phyloP scores from a whole-genome alignment of 768 basidiomycete species.

The Russula abietina region DNA sequence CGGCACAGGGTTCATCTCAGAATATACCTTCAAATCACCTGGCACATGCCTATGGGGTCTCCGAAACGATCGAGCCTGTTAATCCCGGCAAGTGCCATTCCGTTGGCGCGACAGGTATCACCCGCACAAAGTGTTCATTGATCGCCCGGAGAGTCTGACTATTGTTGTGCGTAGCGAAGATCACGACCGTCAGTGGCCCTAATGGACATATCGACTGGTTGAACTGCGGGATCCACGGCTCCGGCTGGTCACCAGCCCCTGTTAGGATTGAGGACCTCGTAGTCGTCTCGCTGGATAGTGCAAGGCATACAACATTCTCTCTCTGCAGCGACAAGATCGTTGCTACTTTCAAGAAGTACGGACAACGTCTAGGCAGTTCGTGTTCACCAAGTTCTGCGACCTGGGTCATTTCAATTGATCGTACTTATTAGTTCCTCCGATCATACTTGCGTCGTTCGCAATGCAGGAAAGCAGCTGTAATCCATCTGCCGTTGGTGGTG shows the following conservation, averaged over 20 bases:
- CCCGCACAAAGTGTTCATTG: background rate
- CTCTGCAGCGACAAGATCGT: conserved; percentile 50
- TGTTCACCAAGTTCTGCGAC: conserved; percentile 7
- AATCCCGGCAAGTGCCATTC: background rate
- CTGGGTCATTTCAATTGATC: conserved; percentile 1
- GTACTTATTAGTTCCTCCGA: conserved; percentile 50
- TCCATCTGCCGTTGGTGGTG: conserved; percentile 58
- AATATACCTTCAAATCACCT: background rate
- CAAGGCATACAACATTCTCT: conserved; percentile 50
- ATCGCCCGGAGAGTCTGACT: background rate
- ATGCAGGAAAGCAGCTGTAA: conserved; percentile 86
- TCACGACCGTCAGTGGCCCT: conserved; percentile 50
- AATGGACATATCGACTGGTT: conserved; percentile 72
- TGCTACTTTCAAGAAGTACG: conserved; percentile 54
- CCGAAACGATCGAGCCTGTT: background rate
- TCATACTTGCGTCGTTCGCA: conserved; percentile 78
- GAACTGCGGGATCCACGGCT: conserved; percentile 65
- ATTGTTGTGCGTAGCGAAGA: conserved; percentile 35
- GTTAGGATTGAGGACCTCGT: conserved; percentile 49
- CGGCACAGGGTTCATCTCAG: background rate
- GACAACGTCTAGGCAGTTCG: conserved; percentile 38
- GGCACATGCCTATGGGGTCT: background rate
- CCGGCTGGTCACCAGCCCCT: conserved; percentile 65
- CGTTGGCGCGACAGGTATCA: conserved; percentile 13
- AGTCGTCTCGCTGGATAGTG: conserved; percentile 40